A percentile compares a stretch with the other conserved stretches of the same genome.
phyloP scores from a whole-genome alignment of 345 rosid genomes.

The Gossypium herbaceum region DNA sequence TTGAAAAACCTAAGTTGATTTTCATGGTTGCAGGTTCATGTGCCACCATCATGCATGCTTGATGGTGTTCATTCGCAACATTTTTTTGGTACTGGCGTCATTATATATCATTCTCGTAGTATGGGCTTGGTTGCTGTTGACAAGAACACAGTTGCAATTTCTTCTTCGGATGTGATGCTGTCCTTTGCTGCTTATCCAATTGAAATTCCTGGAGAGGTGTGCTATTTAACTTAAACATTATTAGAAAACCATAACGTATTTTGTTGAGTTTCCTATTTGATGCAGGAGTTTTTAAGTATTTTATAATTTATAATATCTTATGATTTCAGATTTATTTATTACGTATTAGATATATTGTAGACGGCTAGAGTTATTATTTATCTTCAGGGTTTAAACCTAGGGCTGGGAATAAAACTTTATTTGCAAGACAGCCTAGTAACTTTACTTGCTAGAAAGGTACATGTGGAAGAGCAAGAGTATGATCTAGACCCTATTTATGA shows the following conservation, averaged over 20 bases:
- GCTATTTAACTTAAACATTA: constrained; percentile 6
- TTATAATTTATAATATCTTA: too few species aligned
- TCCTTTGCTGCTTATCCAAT: constrained; percentile 95
- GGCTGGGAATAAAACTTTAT: too few species aligned
- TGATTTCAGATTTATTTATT: too few species aligned
- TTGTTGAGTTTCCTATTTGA: constrained; percentile 18
- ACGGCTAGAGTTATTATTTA: too few species aligned
- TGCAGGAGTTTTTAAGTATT: too few species aligned
- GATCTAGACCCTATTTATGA: too few species aligned
- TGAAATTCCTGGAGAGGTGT: constrained; percentile 96
- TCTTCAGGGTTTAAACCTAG: too few species aligned
- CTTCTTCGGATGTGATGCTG: constrained; percentile 88
- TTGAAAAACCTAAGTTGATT: not conserved
- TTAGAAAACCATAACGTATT: not conserved
- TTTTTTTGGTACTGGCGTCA: constrained; percentile 86
- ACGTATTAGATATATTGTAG: too few species aligned
- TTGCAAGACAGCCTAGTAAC: too few species aligned
- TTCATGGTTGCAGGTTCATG: constrained; percentile 66
- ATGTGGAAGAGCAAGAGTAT: too few species aligned
- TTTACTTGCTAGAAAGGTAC: too few species aligned
- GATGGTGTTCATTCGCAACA: constrained; percentile 88
- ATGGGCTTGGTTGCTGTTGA: constrained; percentile 96
- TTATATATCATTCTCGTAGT: constrained; percentile 73
- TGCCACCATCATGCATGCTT: constrained; percentile 89
- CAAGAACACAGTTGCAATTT: constrained; percentile 79